Percentiles rank a stretch among this genome's conserved stretches.
phyloP scores from a whole-genome alignment of 2,329 filamentous ascomycete genomes.

The Plectosphaerella sp. region DNA sequence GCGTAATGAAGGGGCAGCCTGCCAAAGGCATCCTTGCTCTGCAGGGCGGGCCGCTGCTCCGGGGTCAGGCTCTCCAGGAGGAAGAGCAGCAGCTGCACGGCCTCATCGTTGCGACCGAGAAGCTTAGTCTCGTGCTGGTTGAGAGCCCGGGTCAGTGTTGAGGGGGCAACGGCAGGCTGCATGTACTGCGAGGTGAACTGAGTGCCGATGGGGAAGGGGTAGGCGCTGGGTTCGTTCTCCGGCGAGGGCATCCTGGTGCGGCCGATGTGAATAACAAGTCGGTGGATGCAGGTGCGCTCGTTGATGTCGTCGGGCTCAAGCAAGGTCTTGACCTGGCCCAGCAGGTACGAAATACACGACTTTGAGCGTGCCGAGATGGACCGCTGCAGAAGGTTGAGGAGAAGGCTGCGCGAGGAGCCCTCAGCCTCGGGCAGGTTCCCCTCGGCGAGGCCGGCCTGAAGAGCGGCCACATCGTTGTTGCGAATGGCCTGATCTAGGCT shows the following conservation, averaged over 20 bases:
- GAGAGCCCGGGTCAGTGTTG: conserved; percentile 54
- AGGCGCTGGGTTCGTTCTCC: conserved; percentile 46
- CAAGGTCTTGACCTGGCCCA: conserved; percentile 65
- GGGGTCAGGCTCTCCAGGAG: conserved; percentile 64
- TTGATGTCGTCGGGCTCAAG: conserved; percentile 92
- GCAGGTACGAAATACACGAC: conserved; percentile 64
- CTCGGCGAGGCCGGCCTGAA: conserved; percentile 55
- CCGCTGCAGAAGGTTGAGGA: conserved; percentile 76
- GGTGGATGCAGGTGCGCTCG: conserved; percentile 87
- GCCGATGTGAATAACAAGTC: conserved; percentile 87
- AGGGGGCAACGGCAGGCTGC: conserved; percentile 69
- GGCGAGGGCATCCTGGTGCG: conserved; percentile 54
- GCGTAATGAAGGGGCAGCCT: conserved; percentile 88
- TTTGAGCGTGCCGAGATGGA: conserved; percentile 68
- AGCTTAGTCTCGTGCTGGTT: conserved; percentile 65
- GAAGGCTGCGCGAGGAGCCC: conserved; percentile 56
- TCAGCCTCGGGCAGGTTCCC: conserved; percentile 45
- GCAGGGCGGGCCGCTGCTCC: conserved; percentile 63
- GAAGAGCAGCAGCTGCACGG: conserved; percentile 61
- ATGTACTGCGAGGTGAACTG: conserved; percentile 68
- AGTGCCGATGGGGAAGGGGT: conserved; percentile 41
- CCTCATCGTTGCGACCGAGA: conserved; percentile 66
- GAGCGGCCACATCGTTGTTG: conserved; percentile 55
- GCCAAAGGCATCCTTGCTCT: conserved; percentile 70
- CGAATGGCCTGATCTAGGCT: conserved; percentile 68